These are phyloP conservation scores for Leccinum subtestaceum DNA, from an alignment of 768 basidiomycete genomes.

Conservation along the genomic window DNA sequence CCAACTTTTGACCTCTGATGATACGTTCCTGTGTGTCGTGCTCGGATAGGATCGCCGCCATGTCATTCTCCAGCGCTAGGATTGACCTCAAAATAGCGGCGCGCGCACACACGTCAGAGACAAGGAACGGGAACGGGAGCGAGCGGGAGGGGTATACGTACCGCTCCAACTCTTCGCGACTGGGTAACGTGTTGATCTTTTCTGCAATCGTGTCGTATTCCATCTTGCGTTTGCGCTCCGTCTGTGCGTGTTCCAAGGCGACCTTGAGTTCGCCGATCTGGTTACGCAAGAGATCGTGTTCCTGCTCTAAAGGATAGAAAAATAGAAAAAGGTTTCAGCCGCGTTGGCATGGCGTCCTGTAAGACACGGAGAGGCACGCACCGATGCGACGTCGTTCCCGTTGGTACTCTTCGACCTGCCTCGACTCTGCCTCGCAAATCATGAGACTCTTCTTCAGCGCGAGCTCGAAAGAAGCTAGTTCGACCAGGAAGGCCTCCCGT, in stretches of 20 bases:
- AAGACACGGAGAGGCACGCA: constrained; percentile 32
- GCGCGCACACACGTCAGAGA: not conserved
- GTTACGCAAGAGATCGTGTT: constrained; percentile 60
- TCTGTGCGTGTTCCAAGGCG: constrained; percentile 74
- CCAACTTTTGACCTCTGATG: constrained; percentile 64
- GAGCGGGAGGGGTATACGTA: constrained; percentile 38
- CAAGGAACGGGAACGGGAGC: not conserved
- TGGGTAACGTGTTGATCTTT: constrained; percentile 75
- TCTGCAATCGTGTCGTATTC: constrained; percentile 85
- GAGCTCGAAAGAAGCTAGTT: constrained; percentile 73
- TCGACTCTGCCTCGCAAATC: constrained; percentile 81
- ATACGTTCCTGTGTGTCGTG: constrained; percentile 69
- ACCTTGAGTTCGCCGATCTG: constrained; percentile 80
- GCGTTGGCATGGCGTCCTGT: not conserved
- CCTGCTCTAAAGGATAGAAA: constrained; percentile 48
- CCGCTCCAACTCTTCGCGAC: constrained; percentile 73
- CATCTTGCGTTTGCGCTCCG: constrained; percentile 72
- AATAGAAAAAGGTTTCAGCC: no score
- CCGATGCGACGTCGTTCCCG: constrained; percentile 70
- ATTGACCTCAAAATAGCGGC: constrained; percentile 52
- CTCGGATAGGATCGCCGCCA: constrained; percentile 68
- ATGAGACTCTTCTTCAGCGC: constrained; percentile 74
- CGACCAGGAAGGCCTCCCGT: constrained; percentile 74
- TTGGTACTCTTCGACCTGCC: constrained; percentile 84
- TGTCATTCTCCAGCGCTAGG: constrained; percentile 69